A percentile compares a stretch with the other conserved stretches of the same genome.
These are phyloP conservation scores for Aspergillus hancockii DNA, from an alignment of 495 filamentous ascomycete genomes.

Conservation along the genomic window DNA sequence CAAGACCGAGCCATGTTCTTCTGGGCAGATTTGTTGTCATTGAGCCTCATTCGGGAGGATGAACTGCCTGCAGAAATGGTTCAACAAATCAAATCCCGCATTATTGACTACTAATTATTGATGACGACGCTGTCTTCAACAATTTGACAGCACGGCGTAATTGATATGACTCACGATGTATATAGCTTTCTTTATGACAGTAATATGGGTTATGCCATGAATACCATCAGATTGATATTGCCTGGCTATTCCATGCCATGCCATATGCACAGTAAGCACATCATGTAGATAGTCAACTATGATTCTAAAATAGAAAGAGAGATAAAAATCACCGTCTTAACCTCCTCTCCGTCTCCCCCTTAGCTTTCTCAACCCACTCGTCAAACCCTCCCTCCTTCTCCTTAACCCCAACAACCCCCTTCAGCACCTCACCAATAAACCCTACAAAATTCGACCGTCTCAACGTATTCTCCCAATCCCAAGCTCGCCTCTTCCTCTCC, in stretches of 20 bases:
- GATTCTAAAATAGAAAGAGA: not conserved
- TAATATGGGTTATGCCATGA: not conserved
- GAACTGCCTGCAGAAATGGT: conserved; percentile 68
- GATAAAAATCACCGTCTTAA: conserved; percentile 34
- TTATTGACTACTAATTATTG: conserved; percentile 53
- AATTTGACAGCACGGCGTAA: not conserved
- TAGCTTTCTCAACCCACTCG: conserved; percentile 78
- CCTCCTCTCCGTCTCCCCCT: conserved; percentile 68
- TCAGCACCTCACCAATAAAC: conserved; percentile 87
- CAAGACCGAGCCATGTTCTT: conserved; percentile 90
- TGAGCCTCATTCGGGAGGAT: conserved; percentile 70
- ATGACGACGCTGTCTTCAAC: conserved; percentile 1
- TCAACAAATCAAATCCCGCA: conserved; percentile 54
- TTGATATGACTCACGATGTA: conserved; percentile 29
- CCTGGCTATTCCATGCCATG: not conserved
- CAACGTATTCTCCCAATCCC: conserved; percentile 96
- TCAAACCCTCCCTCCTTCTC: conserved; percentile 65
- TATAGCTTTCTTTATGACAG: conserved; percentile 15
- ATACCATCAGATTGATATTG: not conserved
- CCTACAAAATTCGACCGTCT: conserved; percentile 94
- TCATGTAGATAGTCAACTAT: not conserved
- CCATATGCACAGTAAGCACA: not conserved
- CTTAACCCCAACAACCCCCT: conserved; percentile 76
- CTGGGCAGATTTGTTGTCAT: conserved; percentile 78
- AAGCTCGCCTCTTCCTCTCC: conserved; percentile 79